Conservation (phyloP, 1,284 basidiomycete genomes). For the Austroboletus novae-zelandiae region DNA sequence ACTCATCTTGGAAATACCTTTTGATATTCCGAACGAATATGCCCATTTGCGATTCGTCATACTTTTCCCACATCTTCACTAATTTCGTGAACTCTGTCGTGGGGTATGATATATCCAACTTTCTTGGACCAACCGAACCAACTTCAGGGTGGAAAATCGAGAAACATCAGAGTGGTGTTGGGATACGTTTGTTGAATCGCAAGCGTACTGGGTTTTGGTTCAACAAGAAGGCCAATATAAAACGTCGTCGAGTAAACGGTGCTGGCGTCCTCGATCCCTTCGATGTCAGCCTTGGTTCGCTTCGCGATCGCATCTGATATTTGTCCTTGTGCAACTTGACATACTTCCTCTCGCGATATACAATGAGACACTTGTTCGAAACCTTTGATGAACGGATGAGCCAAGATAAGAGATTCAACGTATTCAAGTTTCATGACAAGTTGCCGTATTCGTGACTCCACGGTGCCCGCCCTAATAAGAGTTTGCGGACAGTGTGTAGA, state of each 20-base stretch:
- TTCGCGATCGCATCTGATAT: conserved; percentile 69
- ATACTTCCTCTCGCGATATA: conserved; percentile 82
- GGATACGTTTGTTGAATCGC: conserved; percentile 10
- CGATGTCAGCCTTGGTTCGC: conserved; percentile 79
- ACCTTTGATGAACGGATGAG: conserved; percentile 95
- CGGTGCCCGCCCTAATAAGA: conserved; percentile 78
- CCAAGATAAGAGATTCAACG: conserved; percentile 86
- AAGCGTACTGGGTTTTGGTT: conserved; percentile 83
- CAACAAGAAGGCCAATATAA: conserved; percentile 93
- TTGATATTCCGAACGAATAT: conserved; percentile 94
- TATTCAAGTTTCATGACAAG: conserved; percentile 97
- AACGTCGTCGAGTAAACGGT: conserved; percentile 92
- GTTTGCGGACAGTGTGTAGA: conserved; percentile 20
- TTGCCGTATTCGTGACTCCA: conserved; percentile 96
- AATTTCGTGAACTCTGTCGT: conserved; percentile 95
- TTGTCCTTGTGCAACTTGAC: conserved; percentile 87
- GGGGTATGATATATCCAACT: conserved; percentile 95
- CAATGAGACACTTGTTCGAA: conserved; percentile 89
- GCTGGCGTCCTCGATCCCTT: conserved; percentile 73
- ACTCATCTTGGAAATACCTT: conserved; percentile 55
- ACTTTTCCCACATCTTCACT: conserved; percentile 96
- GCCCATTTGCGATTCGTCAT: conserved; percentile 90
- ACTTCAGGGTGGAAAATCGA: conserved; percentile 41
- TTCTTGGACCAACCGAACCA: conserved; percentile 68
- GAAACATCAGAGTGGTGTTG: conserved; percentile 18